These are phyloP conservation scores for Silene noctiflora DNA, from an alignment of 179 eudicot species.

Conservation along the genomic window DNA sequence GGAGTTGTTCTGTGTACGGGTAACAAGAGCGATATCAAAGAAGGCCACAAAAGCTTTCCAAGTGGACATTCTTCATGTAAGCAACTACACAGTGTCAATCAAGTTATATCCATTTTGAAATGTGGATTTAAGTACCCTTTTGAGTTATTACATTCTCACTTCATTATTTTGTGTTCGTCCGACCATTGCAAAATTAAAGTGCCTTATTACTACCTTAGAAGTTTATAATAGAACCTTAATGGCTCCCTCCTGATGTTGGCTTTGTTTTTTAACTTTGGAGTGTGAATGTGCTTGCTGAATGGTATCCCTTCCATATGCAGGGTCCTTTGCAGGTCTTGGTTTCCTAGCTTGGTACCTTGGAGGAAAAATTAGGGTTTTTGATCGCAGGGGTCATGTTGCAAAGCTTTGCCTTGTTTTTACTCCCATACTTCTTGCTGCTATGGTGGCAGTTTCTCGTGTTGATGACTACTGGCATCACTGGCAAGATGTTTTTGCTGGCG, in stretches of 20 bases:
- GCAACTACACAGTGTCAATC: conserved; percentile 11
- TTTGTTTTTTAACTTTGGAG: neutral
- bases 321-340: conserved; percentile 88
- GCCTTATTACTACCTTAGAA: neutral
- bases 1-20: conserved; percentile 77
- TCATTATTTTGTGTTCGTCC: neutral
- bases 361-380: conserved; percentile 77
- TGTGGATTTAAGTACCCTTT: neutral
- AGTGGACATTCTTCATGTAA: conserved; percentile 94
- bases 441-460: conserved; percentile 81
- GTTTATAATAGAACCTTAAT: neutral
- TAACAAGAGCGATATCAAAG: conserved; percentile 56
- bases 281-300: conserved; percentile 5
- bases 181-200: neutral
- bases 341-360: conserved; percentile 73
- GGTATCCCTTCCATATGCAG: conserved; percentile 33
- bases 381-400: conserved; percentile 82
- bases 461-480: conserved; percentile 99
- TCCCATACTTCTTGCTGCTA: conserved; percentile 66
- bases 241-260: neutral
- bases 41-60: conserved; percentile 91
- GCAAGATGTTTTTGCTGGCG: conserved; percentile 95
- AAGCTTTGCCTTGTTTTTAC: conserved; percentile 67
- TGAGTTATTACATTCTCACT: too few species aligned
- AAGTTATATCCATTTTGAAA: neutral